These are phyloP conservation scores for Sugiyamaella valdiviana DNA, from an alignment of 805 yeast genomes.

Conservation along the genomic window DNA sequence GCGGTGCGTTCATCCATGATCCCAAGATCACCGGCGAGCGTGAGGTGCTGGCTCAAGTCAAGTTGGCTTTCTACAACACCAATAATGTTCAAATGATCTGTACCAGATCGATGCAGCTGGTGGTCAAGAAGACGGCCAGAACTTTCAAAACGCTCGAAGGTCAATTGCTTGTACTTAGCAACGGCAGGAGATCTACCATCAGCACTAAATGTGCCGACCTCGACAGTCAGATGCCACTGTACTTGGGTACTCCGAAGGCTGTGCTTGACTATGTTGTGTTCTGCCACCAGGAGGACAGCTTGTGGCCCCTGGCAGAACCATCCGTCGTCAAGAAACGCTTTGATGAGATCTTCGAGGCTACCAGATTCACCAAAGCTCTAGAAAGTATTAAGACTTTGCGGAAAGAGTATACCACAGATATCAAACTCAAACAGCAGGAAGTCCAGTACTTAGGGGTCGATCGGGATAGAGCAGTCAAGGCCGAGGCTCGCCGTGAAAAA, in stretches of 20 bases:
- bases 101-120: constrained; percentile 75
- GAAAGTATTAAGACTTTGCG: constrained; percentile 69
- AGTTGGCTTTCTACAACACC: constrained; percentile 71
- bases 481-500: constrained; percentile 42
- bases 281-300: constrained; percentile 94
- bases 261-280: constrained; percentile 87
- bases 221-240: constrained; percentile 72
- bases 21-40: constrained; percentile 64
- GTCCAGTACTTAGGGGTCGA: constrained; percentile 73
- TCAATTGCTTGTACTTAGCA: constrained; percentile 57
- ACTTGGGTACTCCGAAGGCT: constrained; percentile 82
- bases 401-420: constrained; percentile 71
- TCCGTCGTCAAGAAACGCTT: constrained; percentile 81
- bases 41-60: constrained; percentile 83
- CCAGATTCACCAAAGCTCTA: constrained; percentile 84
- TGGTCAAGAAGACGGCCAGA: constrained; percentile 51
- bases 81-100: constrained; percentile 75
- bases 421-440: constrained; percentile 67
- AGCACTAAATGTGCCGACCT: constrained; percentile 80
- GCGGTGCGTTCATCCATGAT: constrained; percentile 94
- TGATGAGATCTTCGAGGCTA: constrained; percentile 94
- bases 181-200: constrained; percentile 64
- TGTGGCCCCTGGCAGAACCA: constrained; percentile 93
- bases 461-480: constrained; percentile 60
- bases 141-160: constrained; percentile 91